A percentile compares a stretch with the other conserved stretches of the same genome.
phyloP scores from a whole-genome alignment of 306 rosid genomes.

The Medicago ruthenica region DNA sequence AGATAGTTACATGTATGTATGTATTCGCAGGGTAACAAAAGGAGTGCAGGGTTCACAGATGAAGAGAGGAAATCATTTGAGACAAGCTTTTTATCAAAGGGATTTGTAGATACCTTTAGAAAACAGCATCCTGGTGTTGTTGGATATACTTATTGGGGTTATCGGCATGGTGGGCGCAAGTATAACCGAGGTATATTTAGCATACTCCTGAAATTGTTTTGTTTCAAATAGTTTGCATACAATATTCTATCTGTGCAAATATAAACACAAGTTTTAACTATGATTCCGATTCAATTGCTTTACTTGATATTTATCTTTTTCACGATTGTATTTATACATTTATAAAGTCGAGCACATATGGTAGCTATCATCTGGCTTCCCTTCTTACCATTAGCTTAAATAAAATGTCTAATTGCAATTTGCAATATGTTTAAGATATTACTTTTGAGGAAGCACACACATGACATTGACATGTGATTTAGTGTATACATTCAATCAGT shows the following conservation, averaged over 20 bases:
- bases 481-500: background rate
- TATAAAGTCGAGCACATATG: too few species aligned
- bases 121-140: constrained; percentile 84
- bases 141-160: constrained; percentile 98
- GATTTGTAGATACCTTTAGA: constrained; percentile 90
- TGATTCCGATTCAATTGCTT: background rate
- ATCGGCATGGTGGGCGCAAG: constrained; percentile 85
- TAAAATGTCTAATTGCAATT: background rate
- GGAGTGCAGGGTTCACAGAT: constrained; percentile 93
- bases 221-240: background rate
- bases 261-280: background rate
- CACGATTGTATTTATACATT: too few species aligned
- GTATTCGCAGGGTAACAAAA: constrained; percentile 73
- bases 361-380: too few species aligned
- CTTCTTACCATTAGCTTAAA: too few species aligned
- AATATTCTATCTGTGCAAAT: background rate
- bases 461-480: background rate
- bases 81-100: constrained; percentile 72
- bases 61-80: constrained; percentile 92
- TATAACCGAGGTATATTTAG: constrained; percentile 67
- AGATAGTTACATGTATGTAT: constrained; percentile 16
- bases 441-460: background rate
- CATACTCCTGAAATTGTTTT: background rate
- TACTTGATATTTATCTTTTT: too few species aligned
- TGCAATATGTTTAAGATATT: background rate